Conservation (phyloP, 257 asterid genomes). For the Handroanthus guayacan region DNA sequence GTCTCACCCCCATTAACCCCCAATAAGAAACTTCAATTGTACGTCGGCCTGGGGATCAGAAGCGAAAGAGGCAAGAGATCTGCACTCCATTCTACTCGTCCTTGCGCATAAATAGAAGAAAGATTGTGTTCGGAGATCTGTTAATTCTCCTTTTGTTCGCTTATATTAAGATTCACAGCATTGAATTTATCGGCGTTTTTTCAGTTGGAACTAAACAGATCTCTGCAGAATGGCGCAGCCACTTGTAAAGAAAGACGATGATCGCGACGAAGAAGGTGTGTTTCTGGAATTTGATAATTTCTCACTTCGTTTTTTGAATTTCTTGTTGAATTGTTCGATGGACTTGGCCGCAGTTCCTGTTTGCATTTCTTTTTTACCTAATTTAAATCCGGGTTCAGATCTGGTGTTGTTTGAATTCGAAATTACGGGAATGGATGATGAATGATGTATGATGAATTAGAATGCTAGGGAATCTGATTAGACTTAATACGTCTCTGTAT, state of each 20-base stretch:
- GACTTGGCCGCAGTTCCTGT: conserved; percentile 15
- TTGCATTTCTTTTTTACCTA: conserved; percentile 23
- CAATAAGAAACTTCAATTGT: conserved; percentile 26
- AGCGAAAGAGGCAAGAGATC: conserved; percentile 39
- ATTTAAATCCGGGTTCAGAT: conserved; percentile 44
- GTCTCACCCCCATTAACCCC: neutral
- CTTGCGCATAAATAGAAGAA: conserved; percentile 18
- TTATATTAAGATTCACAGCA: neutral
- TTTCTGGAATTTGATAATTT: conserved; percentile 26
- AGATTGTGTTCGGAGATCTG: conserved; percentile 39
- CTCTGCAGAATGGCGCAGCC: conserved; percentile 73
- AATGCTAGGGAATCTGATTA: conserved; percentile 19
- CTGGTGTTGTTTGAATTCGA: conserved; percentile 36
- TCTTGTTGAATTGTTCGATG: conserved; percentile 22
- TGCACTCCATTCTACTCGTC: conserved; percentile 33
- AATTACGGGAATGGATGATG: conserved; percentile 15
- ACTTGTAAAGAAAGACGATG: conserved; percentile 73
- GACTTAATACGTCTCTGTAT: conserved; percentile 30
- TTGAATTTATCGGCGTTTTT: conserved; percentile 23
- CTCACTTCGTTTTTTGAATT: neutral
- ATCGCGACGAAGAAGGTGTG: conserved; percentile 77
- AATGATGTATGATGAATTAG: conserved; percentile 25
- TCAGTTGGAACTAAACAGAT: conserved; percentile 47
- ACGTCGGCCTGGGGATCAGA: conserved; percentile 27
- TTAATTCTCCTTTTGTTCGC: conserved; percentile 22